These are phyloP conservation scores for Trichocladium uniseriatum DNA, from an alignment of 495 filamentous ascomycete species.

Conservation along the genomic window DNA sequence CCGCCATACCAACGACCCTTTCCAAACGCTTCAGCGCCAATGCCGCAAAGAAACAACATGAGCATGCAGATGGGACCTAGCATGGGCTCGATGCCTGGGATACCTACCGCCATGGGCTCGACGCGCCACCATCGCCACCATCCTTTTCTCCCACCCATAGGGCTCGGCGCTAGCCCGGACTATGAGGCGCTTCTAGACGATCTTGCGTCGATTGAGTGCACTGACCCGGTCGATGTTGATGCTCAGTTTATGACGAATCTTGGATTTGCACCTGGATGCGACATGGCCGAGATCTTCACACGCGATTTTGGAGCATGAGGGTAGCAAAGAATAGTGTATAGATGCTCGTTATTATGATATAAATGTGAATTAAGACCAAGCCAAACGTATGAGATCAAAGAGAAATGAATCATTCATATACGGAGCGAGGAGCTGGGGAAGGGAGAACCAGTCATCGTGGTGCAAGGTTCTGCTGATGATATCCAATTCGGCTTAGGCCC, in stretches of 20 bases:
- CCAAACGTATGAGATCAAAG: no score
- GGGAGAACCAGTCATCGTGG: background rate
- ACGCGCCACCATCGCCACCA: no score
- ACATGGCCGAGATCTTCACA: constrained; percentile 22
- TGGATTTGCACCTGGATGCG: constrained; percentile 41
- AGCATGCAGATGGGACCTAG: no score
- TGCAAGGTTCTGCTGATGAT: background rate
- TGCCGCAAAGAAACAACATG: background rate
- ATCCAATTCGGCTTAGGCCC: background rate
- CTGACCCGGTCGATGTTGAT: constrained; percentile 41
- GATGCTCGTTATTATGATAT: no score
- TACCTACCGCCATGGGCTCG: no score
- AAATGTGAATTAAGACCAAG: no score
- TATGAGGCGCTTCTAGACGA: constrained; percentile 55
- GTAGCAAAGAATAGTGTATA: background rate
- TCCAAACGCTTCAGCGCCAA: background rate
- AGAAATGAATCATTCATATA: no score
- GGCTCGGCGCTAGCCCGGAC: constrained; percentile 23
- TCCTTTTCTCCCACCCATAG: constrained; percentile 4
- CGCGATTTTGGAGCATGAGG: constrained; percentile 8
- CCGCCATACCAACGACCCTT: background rate
- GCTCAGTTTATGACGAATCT: constrained; percentile 46
- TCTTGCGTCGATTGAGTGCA: constrained; percentile 52
- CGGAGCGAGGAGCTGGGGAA: no score
- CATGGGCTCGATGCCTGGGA: no score